Base-by-base conservation (phyloP, 2,329 filamentous ascomycete genomes). In the Pezicula carpinea region DNA sequence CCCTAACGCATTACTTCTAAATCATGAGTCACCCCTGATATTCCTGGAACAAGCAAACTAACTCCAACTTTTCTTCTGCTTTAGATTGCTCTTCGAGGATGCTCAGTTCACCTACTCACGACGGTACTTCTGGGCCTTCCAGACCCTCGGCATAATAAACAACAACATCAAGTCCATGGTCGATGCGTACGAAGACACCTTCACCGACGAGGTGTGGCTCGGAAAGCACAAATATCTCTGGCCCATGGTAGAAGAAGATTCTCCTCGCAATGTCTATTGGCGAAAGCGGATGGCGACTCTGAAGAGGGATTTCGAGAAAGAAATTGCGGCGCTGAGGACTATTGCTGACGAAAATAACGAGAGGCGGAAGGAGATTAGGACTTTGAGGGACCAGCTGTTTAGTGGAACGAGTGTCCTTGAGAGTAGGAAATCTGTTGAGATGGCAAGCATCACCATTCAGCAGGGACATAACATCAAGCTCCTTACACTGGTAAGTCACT, bases 381-480 rank as follows among this genome's bases (percentile, higher is more conserved):
- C 72, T 4, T 59, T 84, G 48, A 67, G 80, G 44, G 79, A 83
- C 49, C 79, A 83, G 59, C 70, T 84, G 0, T 84, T 83, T 61
- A 76, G 70, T 31, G 80, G 80, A 2, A 83, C 79, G n/a, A 74
- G 71, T 2, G 80, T 85, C 46, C 75, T 80, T 55, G 80, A 83
- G 59, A 76, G 72, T 34, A 66, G 80, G 13, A 74, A 80, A 53
- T 79, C 76, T 14, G 80, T 85, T 31, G 78, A 83, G 48, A 60
- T 72, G 40, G 66, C 70, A 1, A 69, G 70, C 39, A 73, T 74
- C 11, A 74, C 73, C 0, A 71, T 76, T 17, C 66, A 74, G 47
- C 80, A 84, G 59, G 79, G 80, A 2, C 74, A 81, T 51, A 82
- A 82, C 57, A 80, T 82, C 56, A 79, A 79, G 53, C 65, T 76